phyloP scores from a whole-genome alignment of 2,329 filamentous ascomycete genomes.

The Fusarium pseudograminearum region DNA sequence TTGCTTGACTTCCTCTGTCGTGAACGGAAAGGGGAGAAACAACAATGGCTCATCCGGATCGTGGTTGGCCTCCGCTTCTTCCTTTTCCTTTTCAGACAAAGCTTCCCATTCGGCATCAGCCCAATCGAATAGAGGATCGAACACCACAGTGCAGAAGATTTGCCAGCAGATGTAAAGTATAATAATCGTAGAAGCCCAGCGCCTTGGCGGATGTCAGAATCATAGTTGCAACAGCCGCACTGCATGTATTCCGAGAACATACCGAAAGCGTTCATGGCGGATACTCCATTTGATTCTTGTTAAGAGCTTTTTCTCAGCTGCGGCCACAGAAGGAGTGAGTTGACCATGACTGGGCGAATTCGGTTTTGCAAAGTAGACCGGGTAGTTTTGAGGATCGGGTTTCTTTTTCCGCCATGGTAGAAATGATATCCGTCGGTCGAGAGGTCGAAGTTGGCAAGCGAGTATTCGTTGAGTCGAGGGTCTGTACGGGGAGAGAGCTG shows the following conservation, averaged over 20 bases:
- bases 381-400: slow-evolving; percentile 36
- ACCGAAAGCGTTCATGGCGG: slow-evolving; percentile 48
- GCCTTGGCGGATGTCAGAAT: slow-evolving; percentile 41
- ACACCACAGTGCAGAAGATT: slow-evolving; percentile 60
- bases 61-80: slow-evolving; percentile 55
- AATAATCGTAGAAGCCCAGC: slow-evolving; percentile 50
- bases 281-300: slow-evolving; percentile 32
- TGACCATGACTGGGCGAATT: not conserved
- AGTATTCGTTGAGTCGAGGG: slow-evolving; percentile 40
- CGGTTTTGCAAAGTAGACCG: slow-evolving; percentile 52
- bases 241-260: slow-evolving; percentile 15
- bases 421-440: slow-evolving; percentile 50
- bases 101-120: slow-evolving; percentile 58
- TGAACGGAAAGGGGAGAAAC: slow-evolving; percentile 74
- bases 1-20: slow-evolving; percentile 61
- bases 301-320: slow-evolving; percentile 35
- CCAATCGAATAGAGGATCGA: slow-evolving; percentile 59
- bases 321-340: not conserved
- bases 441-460: slow-evolving; percentile 37
- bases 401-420: slow-evolving; percentile 51
- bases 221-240: not conserved
- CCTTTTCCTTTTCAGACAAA: slow-evolving; percentile 59
- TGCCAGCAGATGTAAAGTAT: slow-evolving; percentile 56
- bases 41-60: slow-evolving; percentile 59
- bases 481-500: slow-evolving; percentile 31